phyloP scores from a whole-genome alignment of 1,284 basidiomycete species.

The Cystobasidium slooffiae region DNA sequence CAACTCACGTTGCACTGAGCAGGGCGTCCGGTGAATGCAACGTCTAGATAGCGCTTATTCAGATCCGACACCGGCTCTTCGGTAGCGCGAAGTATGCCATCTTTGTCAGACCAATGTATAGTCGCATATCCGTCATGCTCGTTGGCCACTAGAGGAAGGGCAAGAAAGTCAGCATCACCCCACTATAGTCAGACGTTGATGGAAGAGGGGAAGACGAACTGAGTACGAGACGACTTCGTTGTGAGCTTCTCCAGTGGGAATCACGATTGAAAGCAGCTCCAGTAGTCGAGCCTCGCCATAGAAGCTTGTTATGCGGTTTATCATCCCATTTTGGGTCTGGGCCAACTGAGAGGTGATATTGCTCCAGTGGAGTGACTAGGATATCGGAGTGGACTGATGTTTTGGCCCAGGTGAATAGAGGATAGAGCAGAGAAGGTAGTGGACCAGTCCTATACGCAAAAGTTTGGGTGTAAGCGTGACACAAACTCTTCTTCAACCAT shows the following conservation, averaged over 20 bases:
- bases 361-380: conserved; percentile 55
- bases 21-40: conserved; percentile 51
- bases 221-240: conserved; percentile 54
- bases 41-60: conserved; percentile 54
- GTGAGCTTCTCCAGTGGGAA: conserved; percentile 51
- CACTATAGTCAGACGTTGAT: conserved; percentile 19
- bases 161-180: conserved; percentile 45
- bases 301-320: conserved; percentile 55
- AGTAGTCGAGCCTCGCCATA: conserved; percentile 59
- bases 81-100: conserved; percentile 21
- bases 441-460: conserved; percentile 46
- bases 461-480: conserved; percentile 52
- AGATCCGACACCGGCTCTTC: conserved; percentile 40
- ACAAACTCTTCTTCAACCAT: conserved; percentile 51
- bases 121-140: conserved; percentile 26
- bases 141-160: conserved; percentile 35
- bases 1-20: conserved; percentile 53
- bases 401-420: conserved; percentile 55
- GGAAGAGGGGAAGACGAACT: conserved; percentile 5
- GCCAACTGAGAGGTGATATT: conserved; percentile 54
- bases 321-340: conserved; percentile 56
- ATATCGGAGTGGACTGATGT: conserved; percentile 54
- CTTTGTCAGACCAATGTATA: conserved; percentile 35
- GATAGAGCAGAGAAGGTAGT: conserved; percentile 51
- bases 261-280: conserved; percentile 53